Conservation (phyloP, 2,329 filamentous ascomycete genomes). For the Colletotrichum camelliae region DNA sequence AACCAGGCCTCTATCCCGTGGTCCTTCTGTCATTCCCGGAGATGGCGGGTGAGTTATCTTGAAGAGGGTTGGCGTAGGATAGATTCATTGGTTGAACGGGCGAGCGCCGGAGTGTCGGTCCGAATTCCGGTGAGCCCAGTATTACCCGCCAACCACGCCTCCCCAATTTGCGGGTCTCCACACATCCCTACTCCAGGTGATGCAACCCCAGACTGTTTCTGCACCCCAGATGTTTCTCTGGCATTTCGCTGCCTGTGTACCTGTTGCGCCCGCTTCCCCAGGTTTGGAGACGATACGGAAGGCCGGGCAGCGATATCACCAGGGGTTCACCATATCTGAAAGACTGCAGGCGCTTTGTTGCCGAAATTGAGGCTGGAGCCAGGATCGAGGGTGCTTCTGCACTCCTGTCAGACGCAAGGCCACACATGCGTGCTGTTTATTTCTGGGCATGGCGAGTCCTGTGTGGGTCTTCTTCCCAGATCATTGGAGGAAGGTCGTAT, state of each 20-base stretch:
- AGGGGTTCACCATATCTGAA: background rate
- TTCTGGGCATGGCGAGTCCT: background rate
- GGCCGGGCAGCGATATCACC: background rate
- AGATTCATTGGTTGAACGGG: constrained; percentile 3
- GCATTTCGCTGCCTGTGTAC: background rate
- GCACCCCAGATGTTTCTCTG: constrained; percentile 18
- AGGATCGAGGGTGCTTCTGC: background rate
- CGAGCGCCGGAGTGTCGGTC: constrained; percentile 17
- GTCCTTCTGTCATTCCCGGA: background rate
- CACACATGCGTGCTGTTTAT: background rate
- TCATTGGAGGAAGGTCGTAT: background rate
- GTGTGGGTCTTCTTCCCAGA: background rate
- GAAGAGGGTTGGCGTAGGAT: constrained; percentile 12
- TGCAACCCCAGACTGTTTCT: constrained; percentile 19
- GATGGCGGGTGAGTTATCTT: constrained; percentile 3
- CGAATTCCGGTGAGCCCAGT: constrained; percentile 9
- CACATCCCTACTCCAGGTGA: background rate
- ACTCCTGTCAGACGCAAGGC: background rate
- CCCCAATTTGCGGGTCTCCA: background rate
- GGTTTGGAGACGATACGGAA: background rate
- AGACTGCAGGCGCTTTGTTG: background rate
- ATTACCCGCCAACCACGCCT: constrained; percentile 23
- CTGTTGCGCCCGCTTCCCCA: background rate
- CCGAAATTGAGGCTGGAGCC: background rate
- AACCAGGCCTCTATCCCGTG: background rate